These are phyloP conservation scores for Moelleriella libera DNA, from an alignment of 2,329 filamentous ascomycete genomes.

Conservation along the genomic window DNA sequence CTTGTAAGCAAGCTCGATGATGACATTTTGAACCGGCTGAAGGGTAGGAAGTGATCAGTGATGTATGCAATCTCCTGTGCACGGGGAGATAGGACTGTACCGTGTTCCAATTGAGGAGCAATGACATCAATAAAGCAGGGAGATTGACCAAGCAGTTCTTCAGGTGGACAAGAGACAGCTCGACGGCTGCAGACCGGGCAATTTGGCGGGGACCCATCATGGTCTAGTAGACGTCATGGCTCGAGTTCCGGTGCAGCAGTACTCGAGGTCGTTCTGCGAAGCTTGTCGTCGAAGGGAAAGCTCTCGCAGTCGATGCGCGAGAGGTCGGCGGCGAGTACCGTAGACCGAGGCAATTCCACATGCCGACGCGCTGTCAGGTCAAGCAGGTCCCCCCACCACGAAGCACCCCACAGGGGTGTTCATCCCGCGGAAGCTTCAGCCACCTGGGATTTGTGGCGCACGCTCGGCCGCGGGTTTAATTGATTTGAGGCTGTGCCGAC, in stretches of 20 bases:
- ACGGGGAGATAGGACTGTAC: constrained; percentile 35
- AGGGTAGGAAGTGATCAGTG: constrained; percentile 1
- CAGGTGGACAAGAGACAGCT: constrained; percentile 72
- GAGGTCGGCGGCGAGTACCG: neutral
- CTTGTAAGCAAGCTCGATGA: constrained; percentile 75
- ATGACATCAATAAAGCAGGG: constrained; percentile 66
- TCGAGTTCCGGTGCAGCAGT: neutral
- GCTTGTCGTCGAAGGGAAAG: neutral
- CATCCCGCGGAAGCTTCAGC: too few species aligned
- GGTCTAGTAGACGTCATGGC: constrained; percentile 2
- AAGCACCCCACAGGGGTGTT: too few species aligned
- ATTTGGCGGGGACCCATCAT: constrained; percentile 37
- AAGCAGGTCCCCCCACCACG: too few species aligned
- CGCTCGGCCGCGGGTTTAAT: constrained; percentile 1
- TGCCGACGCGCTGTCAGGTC: constrained; percentile 7
- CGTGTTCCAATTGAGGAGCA: constrained; percentile 81
- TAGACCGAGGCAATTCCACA: constrained; percentile 21
- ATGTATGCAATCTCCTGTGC: neutral
- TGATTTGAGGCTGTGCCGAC: constrained; percentile 11
- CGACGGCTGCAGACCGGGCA: constrained; percentile 55
- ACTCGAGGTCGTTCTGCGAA: neutral
- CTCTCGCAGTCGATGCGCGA: neutral
- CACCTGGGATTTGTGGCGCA: neutral
- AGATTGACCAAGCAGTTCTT: constrained; percentile 95
- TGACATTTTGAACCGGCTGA: constrained; percentile 85